Conservation (phyloP, 2,329 filamentous ascomycete genomes). For the Scedosporium boydii region DNA sequence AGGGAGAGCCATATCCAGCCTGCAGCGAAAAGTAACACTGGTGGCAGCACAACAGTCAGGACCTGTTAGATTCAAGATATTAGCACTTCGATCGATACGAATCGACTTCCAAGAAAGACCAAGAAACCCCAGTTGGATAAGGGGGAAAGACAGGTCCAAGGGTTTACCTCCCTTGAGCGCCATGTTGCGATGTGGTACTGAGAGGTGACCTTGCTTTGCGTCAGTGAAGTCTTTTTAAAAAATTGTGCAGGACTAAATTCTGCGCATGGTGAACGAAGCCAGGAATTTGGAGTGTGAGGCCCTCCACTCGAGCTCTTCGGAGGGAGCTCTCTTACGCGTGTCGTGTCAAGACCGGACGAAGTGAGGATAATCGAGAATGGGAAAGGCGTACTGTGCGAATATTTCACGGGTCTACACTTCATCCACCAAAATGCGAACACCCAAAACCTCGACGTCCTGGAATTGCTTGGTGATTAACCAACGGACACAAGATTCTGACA, state of each 20-base stretch:
- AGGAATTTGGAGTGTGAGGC: too few species aligned
- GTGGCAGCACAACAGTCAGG: background rate
- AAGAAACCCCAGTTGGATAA: background rate
- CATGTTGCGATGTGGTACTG: too few species aligned
- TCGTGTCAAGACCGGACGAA: background rate
- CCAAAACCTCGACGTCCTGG: background rate
- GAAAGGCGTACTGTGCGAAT: background rate
- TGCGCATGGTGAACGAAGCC: too few species aligned
- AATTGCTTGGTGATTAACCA: background rate
- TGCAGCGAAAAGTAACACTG: conserved; percentile 15
- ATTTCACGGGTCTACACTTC: background rate
- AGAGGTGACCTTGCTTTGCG: too few species aligned
- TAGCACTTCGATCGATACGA: background rate
- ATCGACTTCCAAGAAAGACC: background rate
- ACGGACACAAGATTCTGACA: too few species aligned
- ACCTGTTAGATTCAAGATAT: background rate
- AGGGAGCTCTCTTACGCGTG: background rate
- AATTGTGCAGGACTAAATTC: too few species aligned
- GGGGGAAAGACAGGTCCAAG: too few species aligned
- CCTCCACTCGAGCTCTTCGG: too few species aligned
- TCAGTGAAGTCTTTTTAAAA: too few species aligned
- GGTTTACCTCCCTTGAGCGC: too few species aligned
- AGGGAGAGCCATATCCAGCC: conserved; percentile 27
- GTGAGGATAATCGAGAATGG: background rate
- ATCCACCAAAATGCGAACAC: background rate